Evolutionary conservation across 768 basidiomycete species (phyloP).

Genomic region (Myochromella boudieri): DNA sequence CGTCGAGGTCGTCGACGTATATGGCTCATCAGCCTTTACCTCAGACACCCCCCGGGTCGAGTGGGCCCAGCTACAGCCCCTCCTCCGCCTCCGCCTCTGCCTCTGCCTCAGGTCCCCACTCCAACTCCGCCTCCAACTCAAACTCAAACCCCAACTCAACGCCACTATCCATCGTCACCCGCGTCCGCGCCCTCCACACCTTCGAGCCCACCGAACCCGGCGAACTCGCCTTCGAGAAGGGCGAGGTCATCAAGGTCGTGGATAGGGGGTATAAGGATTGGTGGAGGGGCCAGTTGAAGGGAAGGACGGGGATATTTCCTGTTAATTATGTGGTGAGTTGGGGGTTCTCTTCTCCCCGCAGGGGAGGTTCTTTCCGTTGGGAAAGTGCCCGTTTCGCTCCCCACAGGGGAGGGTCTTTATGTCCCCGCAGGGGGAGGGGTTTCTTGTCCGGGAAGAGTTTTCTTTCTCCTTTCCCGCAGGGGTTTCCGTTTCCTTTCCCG

Average conservation of each 20-base stretch:
- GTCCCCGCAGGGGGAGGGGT: too few relatives aligned
- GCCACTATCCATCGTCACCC: slow-evolving; percentile 52
- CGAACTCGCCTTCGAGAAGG: slow-evolving; percentile 88
- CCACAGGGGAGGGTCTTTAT: too few relatives aligned
- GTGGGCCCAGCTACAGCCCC: slow-evolving; percentile 19
- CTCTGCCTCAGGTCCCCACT: slow-evolving; percentile 4
- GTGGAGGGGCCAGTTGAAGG: slow-evolving; percentile 93
- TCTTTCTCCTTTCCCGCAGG: neutral
- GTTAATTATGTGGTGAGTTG: slow-evolving; percentile 85
- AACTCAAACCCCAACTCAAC: neutral
- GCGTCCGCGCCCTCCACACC: slow-evolving; percentile 85
- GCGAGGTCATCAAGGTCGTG: slow-evolving; percentile 93
- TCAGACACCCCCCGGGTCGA: neutral
- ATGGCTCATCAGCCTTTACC: too few relatives aligned
- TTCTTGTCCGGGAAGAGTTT: too few relatives aligned
- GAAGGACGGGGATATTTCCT: slow-evolving; percentile 92
- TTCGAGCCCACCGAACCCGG: slow-evolving; percentile 88
- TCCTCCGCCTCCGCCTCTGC: slow-evolving; percentile 5
- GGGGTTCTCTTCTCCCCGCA: slow-evolving; percentile 8
- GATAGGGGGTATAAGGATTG: slow-evolving; percentile 94
- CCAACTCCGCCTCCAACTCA: slow-evolving; percentile 9
- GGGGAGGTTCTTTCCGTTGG: too few relatives aligned
- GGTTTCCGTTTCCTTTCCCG: neutral
- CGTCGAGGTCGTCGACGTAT: too few relatives aligned
- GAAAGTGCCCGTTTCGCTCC: too few relatives aligned